Percentiles rank a stretch among this genome's conserved stretches.
Conservation (phyloP, 2,329 filamentous ascomycete genomes). For the Geosmithia morbida region DNA sequence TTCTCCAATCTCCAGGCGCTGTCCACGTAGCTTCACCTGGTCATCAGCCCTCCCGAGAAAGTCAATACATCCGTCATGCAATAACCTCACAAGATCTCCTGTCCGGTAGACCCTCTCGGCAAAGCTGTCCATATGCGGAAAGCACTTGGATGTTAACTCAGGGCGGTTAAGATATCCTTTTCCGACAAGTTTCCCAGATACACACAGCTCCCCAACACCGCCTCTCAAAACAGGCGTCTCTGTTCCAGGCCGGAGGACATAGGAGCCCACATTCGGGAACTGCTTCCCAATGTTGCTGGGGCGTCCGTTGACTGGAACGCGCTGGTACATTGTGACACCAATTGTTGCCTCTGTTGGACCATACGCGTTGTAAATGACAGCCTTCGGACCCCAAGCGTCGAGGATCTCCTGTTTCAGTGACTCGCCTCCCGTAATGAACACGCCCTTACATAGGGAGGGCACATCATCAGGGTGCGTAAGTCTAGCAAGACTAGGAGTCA, state of each 20-base stretch:
- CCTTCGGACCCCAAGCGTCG: slow-evolving; percentile 65
- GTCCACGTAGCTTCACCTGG: slow-evolving; percentile 82
- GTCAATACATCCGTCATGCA: slow-evolving; percentile 70
- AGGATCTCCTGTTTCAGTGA: slow-evolving; percentile 80
- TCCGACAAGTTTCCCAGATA: slow-evolving; percentile 75
- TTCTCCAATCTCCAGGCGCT: slow-evolving; percentile 79
- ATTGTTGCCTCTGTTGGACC: slow-evolving; percentile 90
- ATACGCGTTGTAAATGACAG: slow-evolving; percentile 83
- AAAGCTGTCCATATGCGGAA: slow-evolving; percentile 47
- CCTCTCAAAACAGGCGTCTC: slow-evolving; percentile 61
- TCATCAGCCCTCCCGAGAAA: slow-evolving; percentile 83
- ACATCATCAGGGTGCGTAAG: slow-evolving; percentile 68
- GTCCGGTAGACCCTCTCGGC: slow-evolving; percentile 66
- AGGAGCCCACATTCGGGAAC: slow-evolving; percentile 78
- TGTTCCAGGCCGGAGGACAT: slow-evolving; percentile 57
- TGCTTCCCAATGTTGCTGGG: slow-evolving; percentile 79
- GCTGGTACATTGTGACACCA: slow-evolving; percentile 78
- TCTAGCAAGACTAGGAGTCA: slow-evolving; percentile 76
- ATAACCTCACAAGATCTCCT: slow-evolving; percentile 70
- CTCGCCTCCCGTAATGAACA: slow-evolving; percentile 90
- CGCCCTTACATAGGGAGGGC: slow-evolving; percentile 62
- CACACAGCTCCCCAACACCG: slow-evolving; percentile 74
- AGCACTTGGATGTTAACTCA: slow-evolving; percentile 64
- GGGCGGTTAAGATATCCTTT: slow-evolving; percentile 75
- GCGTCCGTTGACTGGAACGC: slow-evolving; percentile 63